Evolutionary conservation across 2,329 filamentous ascomycete genomes (phyloP).

Genomic region (Paramyrothecium sp.): DNA sequence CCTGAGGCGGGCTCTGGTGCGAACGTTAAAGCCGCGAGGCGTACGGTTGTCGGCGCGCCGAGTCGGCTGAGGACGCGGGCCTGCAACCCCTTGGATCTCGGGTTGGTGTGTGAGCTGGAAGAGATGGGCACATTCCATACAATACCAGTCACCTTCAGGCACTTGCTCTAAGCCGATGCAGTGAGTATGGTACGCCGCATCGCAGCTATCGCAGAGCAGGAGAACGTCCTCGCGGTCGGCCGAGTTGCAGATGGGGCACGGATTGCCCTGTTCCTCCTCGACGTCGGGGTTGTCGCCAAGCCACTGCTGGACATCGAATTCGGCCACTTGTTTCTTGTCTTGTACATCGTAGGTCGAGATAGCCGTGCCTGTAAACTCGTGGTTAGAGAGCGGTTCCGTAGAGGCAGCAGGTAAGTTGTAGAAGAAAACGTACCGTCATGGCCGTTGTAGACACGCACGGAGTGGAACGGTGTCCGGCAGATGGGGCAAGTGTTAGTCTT

Average conservation of each 20-base stretch:
- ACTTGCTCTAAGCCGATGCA: constrained; percentile 81
- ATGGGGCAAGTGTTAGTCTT: constrained; percentile 98
- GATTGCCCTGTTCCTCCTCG: constrained; percentile 64
- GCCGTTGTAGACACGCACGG: constrained; percentile 78
- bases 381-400: constrained; percentile 7
- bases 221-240: constrained; percentile 80
- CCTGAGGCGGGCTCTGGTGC: constrained; percentile 58
- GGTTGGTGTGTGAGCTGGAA: constrained; percentile 35
- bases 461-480: constrained; percentile 87
- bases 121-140: constrained; percentile 71
- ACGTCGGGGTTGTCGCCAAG: constrained; percentile 71
- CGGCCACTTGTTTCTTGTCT: constrained; percentile 85
- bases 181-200: constrained; percentile 86
- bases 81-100: constrained; percentile 28
- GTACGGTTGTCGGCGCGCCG: constrained; percentile 29
- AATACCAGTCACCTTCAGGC: constrained; percentile 83
- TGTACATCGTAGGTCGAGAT: constrained; percentile 65
- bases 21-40: constrained; percentile 35
- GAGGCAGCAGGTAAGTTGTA: constrained; percentile 10
- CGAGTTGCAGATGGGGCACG: constrained; percentile 82
- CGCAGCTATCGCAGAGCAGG: constrained; percentile 88
- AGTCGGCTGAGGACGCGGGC: constrained; percentile 25
- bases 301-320: constrained; percentile 78
- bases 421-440: constrained; percentile 67
- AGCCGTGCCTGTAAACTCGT: constrained; percentile 42